These are phyloP conservation scores for Bolboschoenoplectus hybrid DNA, from an alignment of 202 grass and related monocot species.

Conservation along the genomic window DNA sequence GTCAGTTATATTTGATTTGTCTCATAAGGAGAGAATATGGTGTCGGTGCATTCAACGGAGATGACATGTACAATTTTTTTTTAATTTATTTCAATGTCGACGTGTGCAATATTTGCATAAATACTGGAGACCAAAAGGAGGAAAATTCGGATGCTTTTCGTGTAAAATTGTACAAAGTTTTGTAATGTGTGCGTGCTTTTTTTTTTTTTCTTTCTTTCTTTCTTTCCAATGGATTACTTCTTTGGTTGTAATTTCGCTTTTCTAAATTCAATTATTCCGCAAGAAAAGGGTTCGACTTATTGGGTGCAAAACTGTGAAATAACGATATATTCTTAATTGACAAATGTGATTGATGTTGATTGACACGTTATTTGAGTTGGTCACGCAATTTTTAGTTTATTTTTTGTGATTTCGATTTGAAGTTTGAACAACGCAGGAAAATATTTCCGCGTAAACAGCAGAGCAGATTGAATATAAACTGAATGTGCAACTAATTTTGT, in stretches of 20 bases:
- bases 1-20: constrained; percentile 16
- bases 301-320: neutral
- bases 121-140: neutral
- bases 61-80: neutral
- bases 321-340: constrained; percentile 14
- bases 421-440: neutral
- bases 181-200: neutral
- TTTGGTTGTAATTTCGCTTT: neutral
- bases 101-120: too few species aligned
- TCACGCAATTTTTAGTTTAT: constrained; percentile 22
- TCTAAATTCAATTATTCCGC: neutral
- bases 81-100: neutral
- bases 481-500: neutral
- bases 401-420: neutral
- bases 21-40: neutral
- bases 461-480: neutral
- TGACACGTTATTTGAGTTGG: constrained; percentile 21
- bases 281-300: constrained; percentile 8
- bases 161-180: constrained; percentile 20
- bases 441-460: neutral
- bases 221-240: neutral
- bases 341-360: constrained; percentile 15
- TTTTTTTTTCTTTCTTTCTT: too few species aligned
- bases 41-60: neutral
- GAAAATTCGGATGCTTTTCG: neutral